phyloP scores from a whole-genome alignment of 768 basidiomycete genomes.

The Phanerochaete carnosa region DNA sequence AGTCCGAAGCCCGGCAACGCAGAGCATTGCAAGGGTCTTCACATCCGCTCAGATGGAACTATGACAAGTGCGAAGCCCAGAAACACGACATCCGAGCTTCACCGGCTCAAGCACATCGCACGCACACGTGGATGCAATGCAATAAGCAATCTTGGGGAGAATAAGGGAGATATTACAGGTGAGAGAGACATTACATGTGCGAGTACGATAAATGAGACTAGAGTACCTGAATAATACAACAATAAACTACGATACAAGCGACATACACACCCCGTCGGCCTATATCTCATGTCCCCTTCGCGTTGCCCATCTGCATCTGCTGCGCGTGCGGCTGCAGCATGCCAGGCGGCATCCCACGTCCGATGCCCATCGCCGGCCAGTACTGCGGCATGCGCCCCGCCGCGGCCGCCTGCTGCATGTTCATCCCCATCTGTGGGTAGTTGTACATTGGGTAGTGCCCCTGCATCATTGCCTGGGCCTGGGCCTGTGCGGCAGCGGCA shows the following conservation, averaged over 20 bases:
- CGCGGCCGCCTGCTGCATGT: constrained; percentile 11
- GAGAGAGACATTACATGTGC: no score
- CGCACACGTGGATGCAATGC: no score
- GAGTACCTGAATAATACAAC: constrained; percentile 9
- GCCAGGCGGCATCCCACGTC: constrained; percentile 17
- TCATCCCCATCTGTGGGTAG: constrained; percentile 20
- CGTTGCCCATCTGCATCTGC: constrained; percentile 21
- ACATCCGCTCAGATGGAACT: no score
- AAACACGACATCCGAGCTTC: no score
- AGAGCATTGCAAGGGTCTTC: no score
- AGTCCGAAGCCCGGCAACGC: no score
- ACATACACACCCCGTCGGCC: neutral
- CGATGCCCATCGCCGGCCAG: constrained; percentile 15
- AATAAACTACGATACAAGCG: constrained; percentile 10
- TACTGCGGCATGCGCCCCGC: constrained; percentile 3
- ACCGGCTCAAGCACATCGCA: no score
- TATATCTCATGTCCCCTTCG: constrained; percentile 22
- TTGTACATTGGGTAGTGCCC: constrained; percentile 21
- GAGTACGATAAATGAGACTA: neutral
- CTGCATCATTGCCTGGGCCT: constrained; percentile 13
- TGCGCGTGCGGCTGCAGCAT: constrained; percentile 8
- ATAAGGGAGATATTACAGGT: no score
- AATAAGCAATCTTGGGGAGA: no score
- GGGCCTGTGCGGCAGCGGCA: constrained; percentile 1
- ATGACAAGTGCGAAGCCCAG: no score